These are phyloP conservation scores for Medicago ruthenica DNA, from an alignment of 306 rosid species.

Conservation along the genomic window DNA sequence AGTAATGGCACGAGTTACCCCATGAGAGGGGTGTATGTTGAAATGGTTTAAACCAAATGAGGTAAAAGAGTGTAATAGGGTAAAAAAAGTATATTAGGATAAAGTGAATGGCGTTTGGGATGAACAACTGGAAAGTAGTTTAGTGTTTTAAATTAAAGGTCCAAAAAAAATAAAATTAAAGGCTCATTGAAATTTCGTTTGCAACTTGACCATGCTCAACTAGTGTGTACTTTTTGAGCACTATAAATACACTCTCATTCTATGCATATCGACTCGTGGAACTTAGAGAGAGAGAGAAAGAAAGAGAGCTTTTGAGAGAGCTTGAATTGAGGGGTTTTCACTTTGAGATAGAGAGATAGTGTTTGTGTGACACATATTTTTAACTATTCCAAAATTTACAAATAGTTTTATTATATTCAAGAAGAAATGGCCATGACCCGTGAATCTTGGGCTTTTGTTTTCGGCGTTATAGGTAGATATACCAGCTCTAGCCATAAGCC, in stretches of 20 bases:
- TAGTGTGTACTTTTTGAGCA: slow-evolving; percentile 1
- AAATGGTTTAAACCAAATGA: slow-evolving; percentile 35
- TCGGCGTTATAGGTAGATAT: slow-evolving; percentile 78
- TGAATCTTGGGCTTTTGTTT: slow-evolving; percentile 60
- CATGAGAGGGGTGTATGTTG: slow-evolving; percentile 16
- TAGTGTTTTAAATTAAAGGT: background rate
- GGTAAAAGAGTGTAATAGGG: slow-evolving; percentile 46
- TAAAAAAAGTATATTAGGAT: slow-evolving; percentile 48
- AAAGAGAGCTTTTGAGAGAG: background rate
- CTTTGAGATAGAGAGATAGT: slow-evolving; percentile 35
- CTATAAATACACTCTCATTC: slow-evolving; percentile 49
- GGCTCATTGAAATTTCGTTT: slow-evolving; percentile 12
- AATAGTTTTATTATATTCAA: slow-evolving; percentile 36
- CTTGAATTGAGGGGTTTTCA: slow-evolving; percentile 35
- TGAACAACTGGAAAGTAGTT: slow-evolving; percentile 63
- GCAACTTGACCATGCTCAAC: slow-evolving; percentile 44
- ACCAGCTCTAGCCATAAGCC: background rate
- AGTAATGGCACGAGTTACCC: slow-evolving; percentile 46
- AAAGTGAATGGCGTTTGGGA: slow-evolving; percentile 38
- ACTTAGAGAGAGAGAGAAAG: slow-evolving; percentile 41
- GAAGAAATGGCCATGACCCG: slow-evolving; percentile 60
- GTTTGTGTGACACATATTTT: slow-evolving; percentile 1
- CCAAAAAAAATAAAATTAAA: background rate
- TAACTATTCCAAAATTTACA: slow-evolving; percentile 9
- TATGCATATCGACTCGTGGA: slow-evolving; percentile 43